Conservation (phyloP, 768 basidiomycete species). For the Termitomyces sp. region DNA sequence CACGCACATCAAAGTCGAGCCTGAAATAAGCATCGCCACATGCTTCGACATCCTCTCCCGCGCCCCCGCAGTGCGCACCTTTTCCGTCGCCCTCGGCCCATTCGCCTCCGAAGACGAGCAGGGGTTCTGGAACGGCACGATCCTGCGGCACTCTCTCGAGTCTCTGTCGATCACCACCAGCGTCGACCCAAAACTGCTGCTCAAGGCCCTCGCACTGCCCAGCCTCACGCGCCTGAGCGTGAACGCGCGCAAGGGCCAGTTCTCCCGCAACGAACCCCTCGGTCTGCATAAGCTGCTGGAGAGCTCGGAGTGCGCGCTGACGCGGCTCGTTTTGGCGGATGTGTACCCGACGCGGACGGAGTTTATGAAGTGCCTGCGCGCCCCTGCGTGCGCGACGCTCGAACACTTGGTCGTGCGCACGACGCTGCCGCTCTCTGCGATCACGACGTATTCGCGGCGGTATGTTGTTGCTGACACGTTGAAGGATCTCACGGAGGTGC, state of each 20-base stretch:
- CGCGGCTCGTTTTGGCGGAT: neutral
- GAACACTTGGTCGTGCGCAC: neutral
- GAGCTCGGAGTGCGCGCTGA: neutral
- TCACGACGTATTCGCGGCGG: neutral
- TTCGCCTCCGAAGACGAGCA: neutral
- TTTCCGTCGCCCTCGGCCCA: neutral
- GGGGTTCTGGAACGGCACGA: too few relatives aligned
- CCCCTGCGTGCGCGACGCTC: neutral
- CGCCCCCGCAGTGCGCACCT: neutral
- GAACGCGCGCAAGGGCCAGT: neutral
- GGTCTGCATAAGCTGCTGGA: neutral
- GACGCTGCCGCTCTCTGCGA: neutral
- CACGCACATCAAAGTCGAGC: neutral
- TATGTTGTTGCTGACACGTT: neutral
- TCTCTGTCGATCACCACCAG: neutral
- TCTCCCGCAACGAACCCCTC: neutral
- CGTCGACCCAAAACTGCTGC: neutral
- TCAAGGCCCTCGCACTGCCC: neutral
- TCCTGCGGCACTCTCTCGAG: neutral
- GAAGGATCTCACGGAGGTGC: neutral
- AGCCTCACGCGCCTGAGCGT: neutral
- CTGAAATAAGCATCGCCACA: neutral
- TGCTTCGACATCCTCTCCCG: neutral
- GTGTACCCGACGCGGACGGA: neutral
- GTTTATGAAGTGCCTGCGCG: neutral